These are phyloP conservation scores for Nemania bipapillata DNA, from an alignment of 2,329 filamentous ascomycete genomes.

Conservation along the genomic window DNA sequence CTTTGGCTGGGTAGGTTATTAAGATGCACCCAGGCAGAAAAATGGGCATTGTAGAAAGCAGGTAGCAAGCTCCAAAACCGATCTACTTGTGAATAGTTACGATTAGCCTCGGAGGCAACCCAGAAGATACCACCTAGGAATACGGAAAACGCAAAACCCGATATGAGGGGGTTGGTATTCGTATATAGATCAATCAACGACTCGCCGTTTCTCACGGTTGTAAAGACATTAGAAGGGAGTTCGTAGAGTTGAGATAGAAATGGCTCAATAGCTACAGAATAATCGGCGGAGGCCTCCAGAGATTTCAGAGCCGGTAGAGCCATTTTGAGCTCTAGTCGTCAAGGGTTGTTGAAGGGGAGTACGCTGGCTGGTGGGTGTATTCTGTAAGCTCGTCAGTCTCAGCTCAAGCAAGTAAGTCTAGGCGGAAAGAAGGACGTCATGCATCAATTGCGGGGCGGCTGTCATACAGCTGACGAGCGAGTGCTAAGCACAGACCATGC, in stretches of 20 bases:
- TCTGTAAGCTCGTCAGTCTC: too few species aligned
- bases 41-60: slow-evolving; percentile 86
- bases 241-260: slow-evolving; percentile 76
- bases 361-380: too few species aligned
- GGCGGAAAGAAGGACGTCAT: slow-evolving; percentile 30
- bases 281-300: slow-evolving; percentile 80
- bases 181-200: slow-evolving; percentile 78
- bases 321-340: slow-evolving; percentile 58
- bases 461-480: not conserved
- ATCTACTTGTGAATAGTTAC: slow-evolving; percentile 97
- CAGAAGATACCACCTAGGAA: slow-evolving; percentile 78
- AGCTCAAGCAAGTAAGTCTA: not conserved
- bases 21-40: slow-evolving; percentile 81
- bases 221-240: slow-evolving; percentile 73
- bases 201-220: slow-evolving; percentile 68
- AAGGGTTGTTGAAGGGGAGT: too few species aligned
- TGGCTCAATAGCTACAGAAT: slow-evolving; percentile 76
- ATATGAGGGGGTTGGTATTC: slow-evolving; percentile 85
- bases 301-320: slow-evolving; percentile 76
- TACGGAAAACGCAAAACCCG: slow-evolving; percentile 76
- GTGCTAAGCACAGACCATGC: slow-evolving; percentile 28
- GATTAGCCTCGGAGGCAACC: slow-evolving; percentile 82
- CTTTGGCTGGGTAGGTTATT: slow-evolving; percentile 75
- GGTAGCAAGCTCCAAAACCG: slow-evolving; percentile 91
- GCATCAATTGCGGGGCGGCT: slow-evolving; percentile 18